phyloP scores from a whole-genome alignment of 2,329 filamentous ascomycete species.

The Beauveria sp. region DNA sequence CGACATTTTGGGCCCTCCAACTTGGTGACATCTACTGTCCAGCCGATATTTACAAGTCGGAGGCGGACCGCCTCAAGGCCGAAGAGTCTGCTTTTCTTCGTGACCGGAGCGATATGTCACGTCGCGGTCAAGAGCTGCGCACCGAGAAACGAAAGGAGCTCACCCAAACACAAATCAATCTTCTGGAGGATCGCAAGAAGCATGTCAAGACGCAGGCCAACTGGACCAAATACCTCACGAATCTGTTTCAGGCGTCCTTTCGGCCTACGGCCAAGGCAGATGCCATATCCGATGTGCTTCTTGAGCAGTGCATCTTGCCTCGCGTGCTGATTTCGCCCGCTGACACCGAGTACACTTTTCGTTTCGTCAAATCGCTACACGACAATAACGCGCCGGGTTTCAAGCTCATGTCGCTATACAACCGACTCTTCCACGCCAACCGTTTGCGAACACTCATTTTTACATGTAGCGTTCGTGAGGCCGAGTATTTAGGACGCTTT shows the following conservation, averaged over 20 bases:
- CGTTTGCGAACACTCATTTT: constrained; percentile 77
- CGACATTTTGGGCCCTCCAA: constrained; percentile 86
- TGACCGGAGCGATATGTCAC: constrained; percentile 66
- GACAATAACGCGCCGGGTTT: constrained; percentile 78
- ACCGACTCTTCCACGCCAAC: constrained; percentile 77
- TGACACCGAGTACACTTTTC: constrained; percentile 84
- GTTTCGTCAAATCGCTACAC: constrained; percentile 81
- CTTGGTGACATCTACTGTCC: constrained; percentile 75
- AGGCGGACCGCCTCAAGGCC: constrained; percentile 60
- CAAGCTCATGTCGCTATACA: constrained; percentile 74
- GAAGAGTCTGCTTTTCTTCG: constrained; percentile 60
- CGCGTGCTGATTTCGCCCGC: constrained; percentile 74
- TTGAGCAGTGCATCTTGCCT: constrained; percentile 90
- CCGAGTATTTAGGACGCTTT: constrained; percentile 88
- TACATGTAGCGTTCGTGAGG: constrained; percentile 81
- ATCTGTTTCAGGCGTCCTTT: constrained; percentile 77
- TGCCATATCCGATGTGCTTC: constrained; percentile 63
- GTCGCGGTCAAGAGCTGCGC: constrained; percentile 57
- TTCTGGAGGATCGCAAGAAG: constrained; percentile 65
- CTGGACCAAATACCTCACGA: constrained; percentile 61
- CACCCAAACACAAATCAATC: constrained; percentile 58
- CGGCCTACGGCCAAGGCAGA: constrained; percentile 55
- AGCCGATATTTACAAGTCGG: constrained; percentile 67
- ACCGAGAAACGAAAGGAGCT: constrained; percentile 59
- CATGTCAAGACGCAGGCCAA: constrained; percentile 61